Evolutionary conservation across 371 early-diverging fungal genomes (phyloP), one percentile per base, ranked within the genome.

Genomic region (Syncephalastrum contaminatum): DNA sequence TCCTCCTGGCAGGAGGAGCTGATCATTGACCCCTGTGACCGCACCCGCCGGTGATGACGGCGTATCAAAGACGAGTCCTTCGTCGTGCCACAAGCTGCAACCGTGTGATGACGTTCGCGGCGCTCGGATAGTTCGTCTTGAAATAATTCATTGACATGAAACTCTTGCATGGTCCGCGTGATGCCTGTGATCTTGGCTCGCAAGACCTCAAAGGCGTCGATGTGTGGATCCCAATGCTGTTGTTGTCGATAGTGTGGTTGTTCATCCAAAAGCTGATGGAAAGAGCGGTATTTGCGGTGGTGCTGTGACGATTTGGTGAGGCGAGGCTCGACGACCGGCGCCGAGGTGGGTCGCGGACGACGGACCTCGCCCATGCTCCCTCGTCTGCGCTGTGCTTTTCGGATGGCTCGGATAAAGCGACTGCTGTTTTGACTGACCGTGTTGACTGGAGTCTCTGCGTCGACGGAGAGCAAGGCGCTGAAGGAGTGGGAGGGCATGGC

Each of bases 141-240:
- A 58, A 70, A 67, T 24, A 74, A 54, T 47, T 70, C 74, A 24
- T 70, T 62, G 43, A 74, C 69, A 56, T 74, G 74, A 66, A 74
- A 70, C 61, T 67, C 74, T 51, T 74, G 74, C 74, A 74, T 74
- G 15, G 74, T 61, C 46, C 70, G 58, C 55, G 74, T 74, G 71
- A 74, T 74, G 22, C 69, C 69, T 24, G 68, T 70, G 54, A 74
- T 62, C 64, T 74, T 74, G 51, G 71, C 71, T 58, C 71, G 63
- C 52, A 74, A 66, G 62, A 74, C 64, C 60, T 74, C 74, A 56
- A 74, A 74, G 41, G 74, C 62, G 52, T 74, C 74, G 30, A 74
- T 74, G 30, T 74, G 74, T 36, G 74, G 74, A 49, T 73, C 74
- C 71, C 74, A 74, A 19, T 43, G 45, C 22, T 43, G 44, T 51